These are phyloP conservation scores for Lipomyces yarrowii DNA, from an alignment of 1,139 yeast genomes.

Conservation along the genomic window DNA sequence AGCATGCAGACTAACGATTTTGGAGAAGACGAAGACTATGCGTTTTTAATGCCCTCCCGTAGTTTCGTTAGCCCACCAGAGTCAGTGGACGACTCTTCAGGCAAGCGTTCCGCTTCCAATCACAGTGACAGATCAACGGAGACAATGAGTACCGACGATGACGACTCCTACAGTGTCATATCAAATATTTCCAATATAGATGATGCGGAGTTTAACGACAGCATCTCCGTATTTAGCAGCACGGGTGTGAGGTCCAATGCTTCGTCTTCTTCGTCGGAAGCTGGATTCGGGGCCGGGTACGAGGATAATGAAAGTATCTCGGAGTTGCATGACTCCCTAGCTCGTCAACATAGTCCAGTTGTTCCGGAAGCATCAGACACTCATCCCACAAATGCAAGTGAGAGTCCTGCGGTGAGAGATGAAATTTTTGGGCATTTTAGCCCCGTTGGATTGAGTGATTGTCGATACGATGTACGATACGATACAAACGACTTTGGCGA, in stretches of 20 bases:
- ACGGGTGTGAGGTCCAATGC: background rate
- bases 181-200: slow-evolving; percentile 1
- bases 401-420: background rate
- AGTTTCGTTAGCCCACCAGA: background rate
- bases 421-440: background rate
- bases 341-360: background rate
- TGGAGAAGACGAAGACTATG: slow-evolving; percentile 3
- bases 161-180: background rate
- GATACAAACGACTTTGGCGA: background rate
- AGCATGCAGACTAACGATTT: background rate
- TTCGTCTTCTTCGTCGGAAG: background rate
- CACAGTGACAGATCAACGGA: background rate
- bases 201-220: slow-evolving; percentile 1
- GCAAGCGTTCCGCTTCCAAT: background rate
- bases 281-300: background rate
- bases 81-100: background rate
- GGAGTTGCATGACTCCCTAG: background rate
- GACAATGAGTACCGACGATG: slow-evolving; percentile 5
- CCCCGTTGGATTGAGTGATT: background rate
- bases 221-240: background rate
- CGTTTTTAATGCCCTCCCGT: slow-evolving; percentile 2
- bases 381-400: background rate
- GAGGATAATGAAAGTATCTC: background rate
- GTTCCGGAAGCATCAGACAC: background rate
- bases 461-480: background rate